Evolutionary conservation across 345 rosid species (phyloP).

Genomic region (Populus nigra): DNA sequence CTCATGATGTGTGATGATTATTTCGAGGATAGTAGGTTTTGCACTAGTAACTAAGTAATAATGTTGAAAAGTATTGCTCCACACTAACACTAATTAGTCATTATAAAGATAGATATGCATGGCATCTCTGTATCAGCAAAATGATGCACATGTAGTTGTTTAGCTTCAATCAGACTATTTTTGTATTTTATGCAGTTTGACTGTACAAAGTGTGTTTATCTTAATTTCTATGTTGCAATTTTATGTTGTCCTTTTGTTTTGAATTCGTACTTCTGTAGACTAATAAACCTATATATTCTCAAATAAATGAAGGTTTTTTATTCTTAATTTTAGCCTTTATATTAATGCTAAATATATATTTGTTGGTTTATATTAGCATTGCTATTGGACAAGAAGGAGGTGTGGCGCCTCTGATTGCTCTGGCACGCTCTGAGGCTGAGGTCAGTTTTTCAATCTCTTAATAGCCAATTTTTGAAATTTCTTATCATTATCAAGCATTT

Average conservation of each 20-base stretch:
- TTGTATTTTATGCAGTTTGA: not conserved
- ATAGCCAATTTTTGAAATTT: not conserved
- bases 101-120: not conserved
- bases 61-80: not conserved
- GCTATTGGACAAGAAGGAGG: constrained; percentile 48
- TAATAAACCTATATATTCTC: not conserved
- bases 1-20: not conserved
- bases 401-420: constrained; percentile 36
- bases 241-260: not conserved
- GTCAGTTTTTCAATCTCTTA: constrained; percentile 25
- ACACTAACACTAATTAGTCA: not conserved
- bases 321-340: not conserved
- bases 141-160: not conserved
- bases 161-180: not conserved
- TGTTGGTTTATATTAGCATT: constrained; percentile 27
- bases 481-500: not conserved
- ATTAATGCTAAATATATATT: not conserved
- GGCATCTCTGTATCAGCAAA: not conserved
- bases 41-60: not conserved
- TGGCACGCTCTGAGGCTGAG: constrained; percentile 32
- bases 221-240: not conserved
- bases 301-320: not conserved
- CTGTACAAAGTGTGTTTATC: not conserved
- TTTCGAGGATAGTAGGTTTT: not conserved
- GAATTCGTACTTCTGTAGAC: not conserved